phyloP scores from a whole-genome alignment of 1,284 basidiomycete genomes.

The Gomphus sp. region DNA sequence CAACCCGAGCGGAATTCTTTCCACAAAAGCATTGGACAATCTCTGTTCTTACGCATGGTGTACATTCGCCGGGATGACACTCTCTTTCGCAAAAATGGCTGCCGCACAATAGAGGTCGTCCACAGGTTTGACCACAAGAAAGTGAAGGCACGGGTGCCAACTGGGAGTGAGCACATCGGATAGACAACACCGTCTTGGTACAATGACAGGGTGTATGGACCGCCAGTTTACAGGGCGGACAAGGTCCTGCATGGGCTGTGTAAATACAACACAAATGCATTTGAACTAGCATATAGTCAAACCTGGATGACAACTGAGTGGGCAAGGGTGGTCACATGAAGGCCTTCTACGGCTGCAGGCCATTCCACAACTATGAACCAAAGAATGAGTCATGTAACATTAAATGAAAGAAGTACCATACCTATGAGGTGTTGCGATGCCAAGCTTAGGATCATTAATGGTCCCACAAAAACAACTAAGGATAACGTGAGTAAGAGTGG shows the following conservation, averaged over 20 bases:
- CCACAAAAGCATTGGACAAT: slow-evolving; percentile 70
- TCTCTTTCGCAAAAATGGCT: slow-evolving; percentile 52
- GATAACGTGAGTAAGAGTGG: background rate
- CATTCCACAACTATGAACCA: slow-evolving; percentile 49
- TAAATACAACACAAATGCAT: background rate
- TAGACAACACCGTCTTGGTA: slow-evolving; percentile 46
- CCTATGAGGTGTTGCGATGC: slow-evolving; percentile 71
- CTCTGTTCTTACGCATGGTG: slow-evolving; percentile 49
- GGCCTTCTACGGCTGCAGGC: slow-evolving; percentile 60
- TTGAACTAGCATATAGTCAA: background rate
- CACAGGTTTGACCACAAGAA: slow-evolving; percentile 64
- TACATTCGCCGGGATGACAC: slow-evolving; percentile 72
- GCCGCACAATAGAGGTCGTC: slow-evolving; percentile 49
- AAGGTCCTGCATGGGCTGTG: slow-evolving; percentile 38
- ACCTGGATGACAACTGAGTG: slow-evolving; percentile 56
- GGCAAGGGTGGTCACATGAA: slow-evolving; percentile 59
- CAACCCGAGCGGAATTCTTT: slow-evolving; percentile 46
- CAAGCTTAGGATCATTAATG: slow-evolving; percentile 59
- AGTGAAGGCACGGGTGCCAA: slow-evolving; percentile 22
- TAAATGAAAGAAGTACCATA: background rate
- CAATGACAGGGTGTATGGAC: slow-evolving; percentile 58
- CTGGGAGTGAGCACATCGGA: slow-evolving; percentile 50
- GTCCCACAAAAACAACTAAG: slow-evolving; percentile 79
- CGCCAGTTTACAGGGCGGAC: slow-evolving; percentile 57
- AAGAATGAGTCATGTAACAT: background rate